phyloP scores from a whole-genome alignment of 192 early-diverging fungal genomes.

The Backusella mclennaniae region DNA sequence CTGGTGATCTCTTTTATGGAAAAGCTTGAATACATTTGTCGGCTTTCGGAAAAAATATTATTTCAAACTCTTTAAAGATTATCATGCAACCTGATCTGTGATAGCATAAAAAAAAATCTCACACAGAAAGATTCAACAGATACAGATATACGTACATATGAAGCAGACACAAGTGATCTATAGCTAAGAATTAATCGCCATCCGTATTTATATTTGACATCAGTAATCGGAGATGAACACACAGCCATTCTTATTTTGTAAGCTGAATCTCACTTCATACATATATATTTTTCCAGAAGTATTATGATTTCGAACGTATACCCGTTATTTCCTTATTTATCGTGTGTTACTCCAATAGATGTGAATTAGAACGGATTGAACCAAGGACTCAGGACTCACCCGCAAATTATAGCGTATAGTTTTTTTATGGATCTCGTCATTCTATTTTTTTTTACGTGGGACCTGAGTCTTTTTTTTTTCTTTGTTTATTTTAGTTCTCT shows the following conservation, averaged over 20 bases:
- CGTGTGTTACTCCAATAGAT: neutral
- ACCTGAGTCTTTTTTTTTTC: neutral
- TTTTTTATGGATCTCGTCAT: neutral
- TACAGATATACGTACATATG: neutral
- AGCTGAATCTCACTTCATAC: neutral
- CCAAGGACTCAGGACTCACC: neutral
- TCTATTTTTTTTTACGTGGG: neutral
- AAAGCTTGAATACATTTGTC: neutral
- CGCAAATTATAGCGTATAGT: neutral
- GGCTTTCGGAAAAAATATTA: neutral
- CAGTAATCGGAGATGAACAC: neutral
- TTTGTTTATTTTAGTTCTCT: neutral
- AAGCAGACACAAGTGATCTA: neutral
- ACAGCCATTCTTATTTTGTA: neutral
- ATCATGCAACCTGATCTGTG: conserved; percentile 7
- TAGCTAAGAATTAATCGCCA: too few relatives aligned
- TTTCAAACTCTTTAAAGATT: neutral
- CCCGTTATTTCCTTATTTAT: neutral
- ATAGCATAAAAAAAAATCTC: neutral
- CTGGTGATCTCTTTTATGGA: conserved; percentile 2
- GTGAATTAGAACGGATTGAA: neutral
- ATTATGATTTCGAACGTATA: neutral
- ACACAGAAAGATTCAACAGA: neutral
- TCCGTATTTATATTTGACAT: neutral
- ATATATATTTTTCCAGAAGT: neutral